phyloP scores from a whole-genome alignment of 306 rosid genomes.

The Arachis stenosperma region DNA sequence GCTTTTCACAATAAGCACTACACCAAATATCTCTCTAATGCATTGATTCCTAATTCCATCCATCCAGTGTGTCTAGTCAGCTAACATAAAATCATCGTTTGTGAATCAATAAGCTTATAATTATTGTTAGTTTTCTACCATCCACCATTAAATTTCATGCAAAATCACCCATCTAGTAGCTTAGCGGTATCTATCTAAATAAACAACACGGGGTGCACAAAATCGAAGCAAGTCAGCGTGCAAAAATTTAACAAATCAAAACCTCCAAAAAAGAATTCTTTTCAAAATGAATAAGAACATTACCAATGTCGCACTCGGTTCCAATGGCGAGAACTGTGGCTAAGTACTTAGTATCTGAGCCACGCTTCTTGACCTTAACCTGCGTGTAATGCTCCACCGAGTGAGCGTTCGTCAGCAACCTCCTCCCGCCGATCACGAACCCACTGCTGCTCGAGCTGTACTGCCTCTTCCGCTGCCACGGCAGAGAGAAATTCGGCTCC shows the following conservation, averaged over 20 bases:
- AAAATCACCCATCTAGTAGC: no score
- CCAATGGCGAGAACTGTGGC: conserved; percentile 98
- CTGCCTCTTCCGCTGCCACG: conserved; percentile 97
- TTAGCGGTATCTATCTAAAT: neutral
- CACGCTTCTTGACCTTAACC: conserved; percentile 96
- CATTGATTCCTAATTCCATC: no score
- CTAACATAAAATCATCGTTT: no score
- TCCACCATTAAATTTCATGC: no score
- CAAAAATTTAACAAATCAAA: neutral
- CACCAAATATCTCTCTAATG: no score
- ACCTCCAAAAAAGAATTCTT: neutral
- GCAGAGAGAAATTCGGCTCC: conserved; percentile 93
- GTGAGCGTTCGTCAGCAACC: conserved; percentile 94
- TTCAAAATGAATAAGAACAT: neutral
- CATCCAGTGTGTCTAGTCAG: no score
- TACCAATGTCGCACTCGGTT: conserved; percentile 89
- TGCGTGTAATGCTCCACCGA: conserved; percentile 92
- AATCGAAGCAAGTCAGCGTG: neutral
- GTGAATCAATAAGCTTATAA: no score
- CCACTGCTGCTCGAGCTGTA: conserved; percentile 95
- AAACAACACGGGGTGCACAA: neutral
- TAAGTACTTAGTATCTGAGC: conserved; percentile 91
- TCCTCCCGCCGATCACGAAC: conserved; percentile 75
- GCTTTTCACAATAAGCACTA: no score
- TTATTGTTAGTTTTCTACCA: no score